These are phyloP conservation scores for Begonia fuchsioides DNA, from an alignment of 306 rosid species.

Conservation along the genomic window DNA sequence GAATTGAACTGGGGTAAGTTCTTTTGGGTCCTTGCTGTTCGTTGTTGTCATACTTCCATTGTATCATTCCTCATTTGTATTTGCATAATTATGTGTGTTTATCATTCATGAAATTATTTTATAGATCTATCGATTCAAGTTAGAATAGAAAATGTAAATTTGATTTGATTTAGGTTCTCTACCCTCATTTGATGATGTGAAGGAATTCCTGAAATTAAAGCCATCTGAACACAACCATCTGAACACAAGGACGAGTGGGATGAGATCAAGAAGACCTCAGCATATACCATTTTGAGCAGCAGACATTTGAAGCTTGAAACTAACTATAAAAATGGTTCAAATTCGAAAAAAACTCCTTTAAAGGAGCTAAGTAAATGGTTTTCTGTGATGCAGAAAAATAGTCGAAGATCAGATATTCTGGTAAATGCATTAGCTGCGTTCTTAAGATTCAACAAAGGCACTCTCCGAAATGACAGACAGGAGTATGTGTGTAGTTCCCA, in stretches of 20 bases:
- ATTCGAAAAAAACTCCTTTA: constrained; percentile 14
- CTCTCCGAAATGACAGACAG: constrained; percentile 68
- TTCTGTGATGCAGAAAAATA: constrained; percentile 35
- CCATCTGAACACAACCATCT: no score
- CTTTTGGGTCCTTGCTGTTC: constrained; percentile 7
- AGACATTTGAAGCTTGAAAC: constrained; percentile 18
- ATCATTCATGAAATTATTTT: no score
- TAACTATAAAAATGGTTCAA: constrained; percentile 18
- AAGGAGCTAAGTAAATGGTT: constrained; percentile 26
- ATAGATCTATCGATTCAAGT: no score
- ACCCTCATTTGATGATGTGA: constrained; percentile 47
- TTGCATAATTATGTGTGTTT: no score
- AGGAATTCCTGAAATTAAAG: constrained; percentile 26
- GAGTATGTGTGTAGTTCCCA: constrained; percentile 31
- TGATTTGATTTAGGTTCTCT: constrained; percentile 41
- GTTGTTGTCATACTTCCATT: constrained; percentile 6
- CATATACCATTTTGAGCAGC: constrained; percentile 28
- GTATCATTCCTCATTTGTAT: neutral
- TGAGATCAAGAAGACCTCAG: constrained; percentile 38
- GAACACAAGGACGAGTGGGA: constrained; percentile 29
- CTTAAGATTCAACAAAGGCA: constrained; percentile 78
- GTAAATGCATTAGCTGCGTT: constrained; percentile 73
- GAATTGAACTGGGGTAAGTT: constrained; percentile 73
- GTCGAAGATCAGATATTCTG: constrained; percentile 42
- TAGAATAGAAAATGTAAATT: neutral